Evolutionary conservation across 352 stramenopile genomes (phyloP), one percentile per base, ranked within the genome.

Genomic region (Globisporangium irregulare): DNA sequence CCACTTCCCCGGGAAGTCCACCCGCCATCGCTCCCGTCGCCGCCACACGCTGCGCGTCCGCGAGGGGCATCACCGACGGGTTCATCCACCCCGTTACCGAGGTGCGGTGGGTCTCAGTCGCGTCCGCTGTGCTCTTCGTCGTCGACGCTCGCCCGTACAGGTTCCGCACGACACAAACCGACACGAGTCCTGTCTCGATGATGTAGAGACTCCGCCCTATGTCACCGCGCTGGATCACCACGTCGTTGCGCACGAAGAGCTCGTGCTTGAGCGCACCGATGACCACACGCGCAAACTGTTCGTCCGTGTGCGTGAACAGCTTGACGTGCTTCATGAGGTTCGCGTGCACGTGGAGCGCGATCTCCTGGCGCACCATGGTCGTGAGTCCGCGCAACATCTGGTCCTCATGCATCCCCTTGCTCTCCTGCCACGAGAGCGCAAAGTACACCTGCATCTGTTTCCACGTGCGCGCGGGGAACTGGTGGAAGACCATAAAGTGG

Each of bases 381-480:
- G 82, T 81, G 34, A 93, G 54, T 4, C 82, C 82, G 10, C 76
- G 67, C 1, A 93, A 71, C 51, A 86, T 71, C 29, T 89, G 68
- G 10, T 83, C 73, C 58, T 91, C 83, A 50, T 81, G 75, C 54
- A 87, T 82, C 10, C 85, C 85, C 25, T 89, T 85, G 73, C 76
- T 91, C 53, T 91, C 80, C 9, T 84, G 71, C 85, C 85, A 91
- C 46, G 77, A 81, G 1, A 91, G 70, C 14, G 81, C 73, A 62
- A 91, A 91, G 67, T 91, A 93, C 6, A 89, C 71, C 61, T 91
- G 81, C 83, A 91, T 91, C 68, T 91, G 85, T 25, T 75, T 77
- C 82, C 80, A 89, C 38, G 81, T 80, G 27, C 75, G 77, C 22
- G 60, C 57, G 0, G 75, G 81, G 56, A 91, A 90, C 22, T 74